Conservation (phyloP, 306 rosid species). For the Lathyrus tuberosus region DNA sequence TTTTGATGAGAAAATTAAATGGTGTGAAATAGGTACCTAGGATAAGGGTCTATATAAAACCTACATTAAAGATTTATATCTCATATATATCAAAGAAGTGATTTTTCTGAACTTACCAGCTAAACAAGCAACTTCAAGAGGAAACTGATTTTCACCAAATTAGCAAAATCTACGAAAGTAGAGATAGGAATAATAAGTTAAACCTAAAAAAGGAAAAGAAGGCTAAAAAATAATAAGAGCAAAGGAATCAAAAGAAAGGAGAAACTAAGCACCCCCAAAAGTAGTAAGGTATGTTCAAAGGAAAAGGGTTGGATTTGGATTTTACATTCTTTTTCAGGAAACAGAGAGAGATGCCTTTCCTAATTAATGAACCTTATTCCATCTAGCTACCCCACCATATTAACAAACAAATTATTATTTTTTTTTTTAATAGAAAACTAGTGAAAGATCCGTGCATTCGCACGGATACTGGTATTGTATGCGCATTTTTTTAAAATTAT, state of each 20-base stretch:
- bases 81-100: too few species aligned
- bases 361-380: constrained; percentile 39
- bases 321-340: neutral
- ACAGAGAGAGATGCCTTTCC: constrained; percentile 34
- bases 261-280: constrained; percentile 4
- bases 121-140: constrained; percentile 36
- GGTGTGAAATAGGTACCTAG: neutral
- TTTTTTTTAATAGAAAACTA: too few species aligned
- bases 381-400: constrained; percentile 29
- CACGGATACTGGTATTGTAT: too few species aligned
- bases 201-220: constrained; percentile 35
- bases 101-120: constrained; percentile 26
- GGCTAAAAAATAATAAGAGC: neutral
- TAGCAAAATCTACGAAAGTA: constrained; percentile 4
- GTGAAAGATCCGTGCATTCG: too few species aligned
- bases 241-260: constrained; percentile 27
- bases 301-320: too few species aligned
- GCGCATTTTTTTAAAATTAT: too few species aligned
- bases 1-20: too few species aligned
- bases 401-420: constrained; percentile 37
- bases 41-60: neutral
- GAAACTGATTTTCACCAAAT: constrained; percentile 36
- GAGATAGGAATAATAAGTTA: constrained; percentile 13
- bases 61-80: too few species aligned
- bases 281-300: neutral